A percentile compares a stretch with the other conserved stretches of the same genome.
phyloP scores from a whole-genome alignment of 106 monocot genomes.

The Amphibolis antarctica region DNA sequence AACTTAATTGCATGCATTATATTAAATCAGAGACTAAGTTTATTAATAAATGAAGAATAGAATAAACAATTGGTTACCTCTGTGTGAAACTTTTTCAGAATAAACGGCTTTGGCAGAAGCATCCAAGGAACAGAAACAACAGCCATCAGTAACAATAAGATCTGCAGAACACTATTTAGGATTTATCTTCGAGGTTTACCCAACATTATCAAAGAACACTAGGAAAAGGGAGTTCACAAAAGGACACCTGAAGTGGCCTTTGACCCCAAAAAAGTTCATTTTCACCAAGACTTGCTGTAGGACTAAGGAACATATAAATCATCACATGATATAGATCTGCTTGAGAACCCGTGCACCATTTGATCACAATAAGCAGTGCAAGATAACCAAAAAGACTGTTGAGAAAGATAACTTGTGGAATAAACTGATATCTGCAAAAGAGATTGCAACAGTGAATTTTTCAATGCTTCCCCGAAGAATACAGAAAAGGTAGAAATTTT shows the following conservation, averaged over 20 bases:
- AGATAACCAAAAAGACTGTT: constrained; percentile 94
- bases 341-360: constrained; percentile 91
- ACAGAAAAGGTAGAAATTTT: background rate
- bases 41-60: no score
- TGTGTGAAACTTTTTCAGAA: constrained; percentile 3
- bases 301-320: constrained; percentile 99
- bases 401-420: constrained; percentile 89
- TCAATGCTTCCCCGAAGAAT: background rate
- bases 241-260: constrained; percentile 55
- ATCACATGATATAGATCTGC: constrained; percentile 91
- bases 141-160: constrained; percentile 57
- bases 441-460: background rate
- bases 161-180: constrained; percentile 35
- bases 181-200: no score
- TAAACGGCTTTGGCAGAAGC: constrained; percentile 1
- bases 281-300: constrained; percentile 87
- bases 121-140: constrained; percentile 40
- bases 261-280: constrained; percentile 87
- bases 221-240: no score
- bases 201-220: no score
- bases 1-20: no score
- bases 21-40: no score
- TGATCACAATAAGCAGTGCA: constrained; percentile 79
- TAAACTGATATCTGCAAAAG: constrained; percentile 61
- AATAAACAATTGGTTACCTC: no score